Evolutionary conservation across 176 grass and related monocot genomes (phyloP).

Genomic region (Triticum monococcum): DNA sequence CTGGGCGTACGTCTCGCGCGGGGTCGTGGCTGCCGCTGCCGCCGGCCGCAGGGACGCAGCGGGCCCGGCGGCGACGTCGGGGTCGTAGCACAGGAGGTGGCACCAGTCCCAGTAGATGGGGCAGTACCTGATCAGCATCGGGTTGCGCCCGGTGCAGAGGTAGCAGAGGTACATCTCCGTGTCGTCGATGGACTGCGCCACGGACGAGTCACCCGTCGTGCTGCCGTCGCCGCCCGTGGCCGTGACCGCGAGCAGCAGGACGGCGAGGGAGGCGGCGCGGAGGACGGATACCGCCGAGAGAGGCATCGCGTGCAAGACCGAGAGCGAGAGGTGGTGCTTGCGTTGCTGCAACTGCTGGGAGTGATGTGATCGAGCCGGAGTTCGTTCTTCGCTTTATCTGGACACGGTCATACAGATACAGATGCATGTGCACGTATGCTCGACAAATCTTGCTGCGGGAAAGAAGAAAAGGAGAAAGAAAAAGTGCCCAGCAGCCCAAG

Average conservation of each 20-base stretch:
- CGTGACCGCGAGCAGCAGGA: neutral
- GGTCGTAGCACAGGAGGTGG: slow-evolving; percentile 24
- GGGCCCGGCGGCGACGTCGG: neutral
- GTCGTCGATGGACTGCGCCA: neutral
- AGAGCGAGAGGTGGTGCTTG: neutral
- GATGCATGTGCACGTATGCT: neutral
- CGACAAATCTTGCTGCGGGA: neutral
- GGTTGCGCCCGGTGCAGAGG: slow-evolving; percentile 37
- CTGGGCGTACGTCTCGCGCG: neutral
- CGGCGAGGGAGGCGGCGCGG: neutral
- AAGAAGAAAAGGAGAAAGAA: neutral
- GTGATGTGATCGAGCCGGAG: neutral
- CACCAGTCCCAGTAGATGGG: slow-evolving; percentile 40
- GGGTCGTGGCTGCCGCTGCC: neutral
- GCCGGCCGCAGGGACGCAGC: neutral
- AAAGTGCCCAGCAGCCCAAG: neutral
- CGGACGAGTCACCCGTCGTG: neutral
- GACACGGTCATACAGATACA: neutral
- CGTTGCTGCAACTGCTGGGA: neutral
- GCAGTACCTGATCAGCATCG: slow-evolving; percentile 33
- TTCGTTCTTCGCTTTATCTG: neutral
- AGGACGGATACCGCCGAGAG: neutral
- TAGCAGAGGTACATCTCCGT: slow-evolving; percentile 43
- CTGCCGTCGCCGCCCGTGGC: neutral
- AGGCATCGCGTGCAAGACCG: neutral